Evolutionary conservation across 176 grass and related monocot genomes (phyloP), one percentile per base, ranked within the genome.

Genomic region (Avena sativa): DNA sequence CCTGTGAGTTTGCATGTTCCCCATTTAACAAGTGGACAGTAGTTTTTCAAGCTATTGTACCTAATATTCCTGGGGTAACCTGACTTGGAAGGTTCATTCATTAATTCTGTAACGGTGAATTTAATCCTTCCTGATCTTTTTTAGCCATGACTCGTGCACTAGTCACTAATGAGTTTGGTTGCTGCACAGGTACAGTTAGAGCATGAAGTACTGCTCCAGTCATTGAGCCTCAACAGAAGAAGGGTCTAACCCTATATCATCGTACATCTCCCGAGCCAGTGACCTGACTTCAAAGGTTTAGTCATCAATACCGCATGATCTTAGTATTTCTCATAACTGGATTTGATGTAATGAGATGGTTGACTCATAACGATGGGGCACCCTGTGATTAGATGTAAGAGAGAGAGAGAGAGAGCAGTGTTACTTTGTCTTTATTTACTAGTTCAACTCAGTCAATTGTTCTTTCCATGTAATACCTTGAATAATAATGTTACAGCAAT

Each of bases 401-500:
- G 40, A 73, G 62, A n/a, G n/a, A n/a, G n/a, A 9, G 5, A 32
- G 53, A 72, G 40, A 73, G 62, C 14, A 5, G 58, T 78, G 61
- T 11, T 56, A 63, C 70, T 74, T 84, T 51, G 78, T 57, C 86
- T 68, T 36, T 36, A 28, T 64, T 28, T 26, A 64, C 11, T 28
- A 64, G 81, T 87, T 80, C 46, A 83, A 83, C 71, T 49, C 65
- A 34, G 19, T 49, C 30, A 38, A 34, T 25, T 88, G 48, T 78
- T 34, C 7, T 74, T 43, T 58, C 8, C 21, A 30, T 34, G 15
- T 55, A 36, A 48, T 20, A 74, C 47, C 30, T 25, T 79, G 75
- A 79, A 63, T 68, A 68, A 79, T 71, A 68, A 79, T 71, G 50
- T 78, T 30, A 25, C 84, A 79, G 50, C 83, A 76, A 38, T 77